These are phyloP conservation scores for Thymus mandschuricus DNA, from an alignment of 257 asterid species.

Conservation along the genomic window DNA sequence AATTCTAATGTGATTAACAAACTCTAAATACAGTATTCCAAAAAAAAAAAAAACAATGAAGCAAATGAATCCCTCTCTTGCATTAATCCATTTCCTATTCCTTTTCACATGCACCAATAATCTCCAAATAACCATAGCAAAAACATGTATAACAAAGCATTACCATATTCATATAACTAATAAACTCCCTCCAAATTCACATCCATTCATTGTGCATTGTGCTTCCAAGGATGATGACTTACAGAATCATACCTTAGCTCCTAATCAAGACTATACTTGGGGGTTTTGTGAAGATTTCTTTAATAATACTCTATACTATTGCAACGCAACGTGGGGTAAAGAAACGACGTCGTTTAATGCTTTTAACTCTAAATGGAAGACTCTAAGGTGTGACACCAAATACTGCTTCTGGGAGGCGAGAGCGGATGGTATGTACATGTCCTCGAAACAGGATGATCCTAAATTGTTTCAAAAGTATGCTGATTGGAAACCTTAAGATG, in stretches of 20 bases:
- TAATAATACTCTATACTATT: background rate
- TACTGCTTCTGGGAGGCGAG: background rate
- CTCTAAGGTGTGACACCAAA: no score
- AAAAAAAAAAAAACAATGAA: no score
- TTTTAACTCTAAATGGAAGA: background rate
- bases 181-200: background rate
- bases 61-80: background rate
- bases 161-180: background rate
- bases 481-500: background rate
- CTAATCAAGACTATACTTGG: background rate
- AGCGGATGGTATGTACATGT: background rate
- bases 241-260: background rate
- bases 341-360: background rate
- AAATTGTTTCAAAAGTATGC: background rate
- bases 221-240: background rate
- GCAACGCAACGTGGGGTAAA: background rate
- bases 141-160: background rate
- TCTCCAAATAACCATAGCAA: background rate
- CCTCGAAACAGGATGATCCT: background rate
- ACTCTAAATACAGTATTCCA: background rate
- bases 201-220: background rate
- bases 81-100: background rate
- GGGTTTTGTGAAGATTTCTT: background rate
- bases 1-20: background rate
- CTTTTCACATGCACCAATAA: background rate